Evolutionary conservation across 306 rosid species (phyloP), one percentile per base, ranked within the genome.

Genomic region (Boehmeria nivea): DNA sequence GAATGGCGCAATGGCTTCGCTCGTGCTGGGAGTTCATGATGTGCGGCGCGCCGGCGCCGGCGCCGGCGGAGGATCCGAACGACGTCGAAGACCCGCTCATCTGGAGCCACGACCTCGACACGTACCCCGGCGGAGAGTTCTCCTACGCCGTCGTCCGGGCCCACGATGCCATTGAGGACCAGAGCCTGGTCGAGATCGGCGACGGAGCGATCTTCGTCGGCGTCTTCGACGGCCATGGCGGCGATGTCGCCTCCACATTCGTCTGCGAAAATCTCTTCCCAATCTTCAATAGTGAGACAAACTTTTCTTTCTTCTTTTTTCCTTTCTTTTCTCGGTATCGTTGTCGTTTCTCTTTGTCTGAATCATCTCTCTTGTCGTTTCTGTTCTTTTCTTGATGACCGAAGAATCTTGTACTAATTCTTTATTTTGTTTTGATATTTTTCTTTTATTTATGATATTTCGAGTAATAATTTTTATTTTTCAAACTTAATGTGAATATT

Each of bases 161-260:
- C 64, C 85, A 89, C 65, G 79, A 75, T 18, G 66, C 75, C 13
- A 57, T 89, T 10, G 94, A 89, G 61, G 97, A 89, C 76, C 82
- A 77, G 5, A 83, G 97, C 64, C 95, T 86, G 67, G 94, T 89
- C 12, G 97, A 89, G 81, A 77, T 76, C 3, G 87, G 85, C 58
- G 59, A 75, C 10, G 83, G 66, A 16, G 83, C 82, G 8, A 78
- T 83, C 31, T 89, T 83, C 51, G 82, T 83, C 17, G 97, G 97
- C 43, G 84, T 89, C n/a, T 86, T 85, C 52, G 97, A 89, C 25
- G 95, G 97, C 34, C 97, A 89, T 59, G 97, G 95, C 15, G 95
- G 95, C 6, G 74, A 83, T 6, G 95, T 81, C 8, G 89, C 89
- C 2, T 59, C 95, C 23, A 78, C 77, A 39, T 85, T 57, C 68